Base-by-base conservation (phyloP, 257 asterid species). In the Leptodermis oblonga region DNA sequence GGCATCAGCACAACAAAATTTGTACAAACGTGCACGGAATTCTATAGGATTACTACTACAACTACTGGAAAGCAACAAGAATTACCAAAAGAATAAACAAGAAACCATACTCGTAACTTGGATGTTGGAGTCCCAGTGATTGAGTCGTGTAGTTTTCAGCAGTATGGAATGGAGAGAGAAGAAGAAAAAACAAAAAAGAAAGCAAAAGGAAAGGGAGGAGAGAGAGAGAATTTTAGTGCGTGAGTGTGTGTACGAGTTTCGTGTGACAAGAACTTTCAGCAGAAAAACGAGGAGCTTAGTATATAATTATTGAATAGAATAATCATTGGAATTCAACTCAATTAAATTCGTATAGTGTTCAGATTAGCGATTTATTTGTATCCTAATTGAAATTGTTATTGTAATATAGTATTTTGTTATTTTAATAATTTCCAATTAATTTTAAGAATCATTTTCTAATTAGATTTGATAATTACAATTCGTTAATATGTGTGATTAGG, bases 241-340 rank as follows among this genome's bases (percentile, higher is more conserved):
- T 25, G 26, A 23, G 17, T 45, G 39, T 43, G 42, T 26, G 59
- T 46, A 23, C 61, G 33, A 54, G 58, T 45, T 26, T 65, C 53
- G 67, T 46, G 46, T 37, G 74, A 74, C 49, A 41, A 61, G 25
- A 73, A 74, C 73, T 59, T 56, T 25, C 43, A 74, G 63, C 51
- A 36, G 78, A 61, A 68, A 69, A 74, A 62, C 48, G 68, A 58
- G 15, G 68, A 74, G 45, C 12, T 20, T 42, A 56, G 45, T 13
- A 69, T 61, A 37, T 17, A 8, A 23, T 22, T 54, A 23, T 53
- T 52, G 4, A 65, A 46, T 39, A n/a, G 3, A 37, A 22, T 23
- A 63, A 34, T 61, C 4, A 61, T 33, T 2, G 33, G 49, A 26
- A 17, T 1, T 28, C 1, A 4, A 2, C 45, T 39, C 45, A 39